These are phyloP conservation scores for Coniosporium apollinis DNA, from an alignment of 495 filamentous ascomycete species.

Conservation along the genomic window DNA sequence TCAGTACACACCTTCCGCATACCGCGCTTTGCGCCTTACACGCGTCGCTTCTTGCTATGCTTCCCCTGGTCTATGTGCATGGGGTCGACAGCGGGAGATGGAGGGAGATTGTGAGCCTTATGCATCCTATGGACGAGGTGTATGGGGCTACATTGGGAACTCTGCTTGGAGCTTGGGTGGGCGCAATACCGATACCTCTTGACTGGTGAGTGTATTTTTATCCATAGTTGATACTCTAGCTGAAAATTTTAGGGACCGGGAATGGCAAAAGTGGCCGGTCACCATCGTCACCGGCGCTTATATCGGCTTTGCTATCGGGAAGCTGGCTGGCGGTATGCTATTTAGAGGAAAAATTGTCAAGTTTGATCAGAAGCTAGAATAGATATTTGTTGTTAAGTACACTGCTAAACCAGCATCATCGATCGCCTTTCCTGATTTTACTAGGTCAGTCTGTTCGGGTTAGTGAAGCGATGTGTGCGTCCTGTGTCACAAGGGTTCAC, in stretches of 20 bases:
- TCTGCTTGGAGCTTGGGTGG: constrained; percentile 54
- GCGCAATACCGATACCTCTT: constrained; percentile 80
- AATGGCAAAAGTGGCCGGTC: constrained; percentile 96
- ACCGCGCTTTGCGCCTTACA: constrained; percentile 69
- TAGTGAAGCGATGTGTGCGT: too few relatives aligned
- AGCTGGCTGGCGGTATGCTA: constrained; percentile 38
- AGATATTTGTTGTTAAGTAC: too few relatives aligned
- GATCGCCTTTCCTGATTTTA: too few relatives aligned
- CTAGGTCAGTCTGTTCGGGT: too few relatives aligned
- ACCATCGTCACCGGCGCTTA: constrained; percentile 67
- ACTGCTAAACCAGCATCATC: too few relatives aligned
- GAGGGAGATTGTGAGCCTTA: constrained; percentile 46
- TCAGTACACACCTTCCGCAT: constrained; percentile 64
- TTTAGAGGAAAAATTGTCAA: constrained; percentile 47
- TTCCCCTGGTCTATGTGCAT: constrained; percentile 65
- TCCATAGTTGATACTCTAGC: not conserved
- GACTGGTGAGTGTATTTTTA: constrained; percentile 50
- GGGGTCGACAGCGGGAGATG: constrained; percentile 61
- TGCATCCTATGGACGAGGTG: constrained; percentile 45
- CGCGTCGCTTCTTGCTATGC: constrained; percentile 55
- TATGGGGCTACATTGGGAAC: constrained; percentile 50
- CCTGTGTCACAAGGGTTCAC: too few relatives aligned
- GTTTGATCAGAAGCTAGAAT: constrained; percentile 32
- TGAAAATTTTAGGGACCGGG: constrained; percentile 43
- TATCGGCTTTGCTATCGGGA: constrained; percentile 46